Conservation (phyloP, 2,329 filamentous ascomycete species). For the Fusarium sp. region DNA sequence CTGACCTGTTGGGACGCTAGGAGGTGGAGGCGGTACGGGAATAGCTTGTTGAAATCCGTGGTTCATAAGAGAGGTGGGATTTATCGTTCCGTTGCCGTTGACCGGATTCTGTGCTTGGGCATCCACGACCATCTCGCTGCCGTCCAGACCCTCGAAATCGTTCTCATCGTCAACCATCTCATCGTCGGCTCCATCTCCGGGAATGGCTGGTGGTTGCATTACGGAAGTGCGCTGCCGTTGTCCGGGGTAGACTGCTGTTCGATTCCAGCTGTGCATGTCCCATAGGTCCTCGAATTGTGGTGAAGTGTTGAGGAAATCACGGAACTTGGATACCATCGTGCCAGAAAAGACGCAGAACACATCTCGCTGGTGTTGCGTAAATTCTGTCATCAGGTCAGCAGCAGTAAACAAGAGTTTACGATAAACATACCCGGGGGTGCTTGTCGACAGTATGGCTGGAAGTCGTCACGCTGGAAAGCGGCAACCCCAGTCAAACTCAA, state of each 20-base stretch:
- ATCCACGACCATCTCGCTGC: slow-evolving; percentile 51
- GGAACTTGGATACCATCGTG: slow-evolving; percentile 78
- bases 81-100: slow-evolving; percentile 17
- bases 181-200: slow-evolving; percentile 52
- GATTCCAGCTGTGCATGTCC: slow-evolving; percentile 39
- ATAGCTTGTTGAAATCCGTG: slow-evolving; percentile 36
- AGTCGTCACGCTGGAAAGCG: slow-evolving; percentile 86
- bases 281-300: slow-evolving; percentile 58
- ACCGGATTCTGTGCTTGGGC: slow-evolving; percentile 42
- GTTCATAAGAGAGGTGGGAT: slow-evolving; percentile 11
- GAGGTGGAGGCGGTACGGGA: slow-evolving; percentile 43
- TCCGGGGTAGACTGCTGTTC: slow-evolving; percentile 6
- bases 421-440: slow-evolving; percentile 74
- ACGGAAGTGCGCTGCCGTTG: slow-evolving; percentile 12
- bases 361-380: slow-evolving; percentile 92
- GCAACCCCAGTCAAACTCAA: slow-evolving; percentile 93
- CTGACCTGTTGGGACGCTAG: slow-evolving; percentile 34
- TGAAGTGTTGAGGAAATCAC: slow-evolving; percentile 76
- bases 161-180: slow-evolving; percentile 58
- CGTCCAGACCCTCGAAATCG: slow-evolving; percentile 53
- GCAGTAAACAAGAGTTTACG: not conserved
- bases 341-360: slow-evolving; percentile 99
- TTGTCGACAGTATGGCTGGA: slow-evolving; percentile 85
- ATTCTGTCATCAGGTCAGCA: slow-evolving; percentile 66
- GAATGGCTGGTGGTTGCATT: not conserved